Evolutionary conservation across 768 basidiomycete species (phyloP).

Genomic region (Leccinellum albellum): DNA sequence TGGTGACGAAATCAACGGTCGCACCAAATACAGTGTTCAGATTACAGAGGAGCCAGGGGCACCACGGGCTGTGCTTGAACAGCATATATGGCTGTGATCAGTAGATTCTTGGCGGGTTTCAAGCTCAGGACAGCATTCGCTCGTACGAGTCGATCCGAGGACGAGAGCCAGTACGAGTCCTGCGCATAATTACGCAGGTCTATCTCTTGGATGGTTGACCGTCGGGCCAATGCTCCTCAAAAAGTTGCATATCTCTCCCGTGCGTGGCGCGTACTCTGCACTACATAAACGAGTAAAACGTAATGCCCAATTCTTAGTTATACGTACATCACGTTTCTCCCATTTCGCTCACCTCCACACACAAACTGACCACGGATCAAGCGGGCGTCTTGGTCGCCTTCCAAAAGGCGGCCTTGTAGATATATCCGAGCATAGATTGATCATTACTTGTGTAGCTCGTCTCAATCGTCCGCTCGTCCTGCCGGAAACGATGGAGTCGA

Average conservation of each 20-base stretch:
- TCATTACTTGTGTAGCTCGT: slow-evolving; percentile 86
- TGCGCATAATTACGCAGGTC: background rate
- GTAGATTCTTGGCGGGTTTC: too few species aligned
- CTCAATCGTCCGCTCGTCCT: slow-evolving; percentile 79
- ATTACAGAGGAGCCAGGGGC: too few species aligned
- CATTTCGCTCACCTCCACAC: background rate
- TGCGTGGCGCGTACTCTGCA: background rate
- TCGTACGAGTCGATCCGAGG: background rate
- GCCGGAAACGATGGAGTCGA: slow-evolving; percentile 15
- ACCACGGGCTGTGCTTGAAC: background rate
- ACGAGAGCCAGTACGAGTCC: background rate
- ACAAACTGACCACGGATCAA: too few species aligned
- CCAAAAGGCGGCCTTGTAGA: slow-evolving; percentile 85
- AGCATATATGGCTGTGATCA: background rate
- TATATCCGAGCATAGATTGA: slow-evolving; percentile 77
- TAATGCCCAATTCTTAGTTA: background rate
- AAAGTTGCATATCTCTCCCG: background rate
- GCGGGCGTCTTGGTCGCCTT: slow-evolving; percentile 50
- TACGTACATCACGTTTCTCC: background rate
- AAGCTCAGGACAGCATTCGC: background rate
- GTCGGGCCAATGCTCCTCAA: background rate
- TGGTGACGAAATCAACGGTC: background rate
- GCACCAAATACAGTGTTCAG: too few species aligned
- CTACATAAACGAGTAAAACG: background rate
- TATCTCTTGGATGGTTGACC: background rate